phyloP scores from a whole-genome alignment of 2,329 filamentous ascomycete species.

The Fusarium subglutinans region DNA sequence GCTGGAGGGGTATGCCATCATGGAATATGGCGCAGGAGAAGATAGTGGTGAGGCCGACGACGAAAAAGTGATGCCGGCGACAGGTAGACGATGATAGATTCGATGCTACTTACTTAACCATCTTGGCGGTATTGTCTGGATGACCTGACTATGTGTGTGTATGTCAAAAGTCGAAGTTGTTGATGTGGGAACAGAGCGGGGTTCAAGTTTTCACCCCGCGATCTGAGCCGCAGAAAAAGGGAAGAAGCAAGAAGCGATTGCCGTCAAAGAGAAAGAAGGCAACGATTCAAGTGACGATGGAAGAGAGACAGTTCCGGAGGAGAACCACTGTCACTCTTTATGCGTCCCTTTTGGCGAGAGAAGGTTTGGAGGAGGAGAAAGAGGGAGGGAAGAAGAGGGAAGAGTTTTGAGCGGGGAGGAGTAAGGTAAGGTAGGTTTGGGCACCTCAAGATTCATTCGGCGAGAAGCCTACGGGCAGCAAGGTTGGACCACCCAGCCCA shows the following conservation, averaged over 20 bases:
- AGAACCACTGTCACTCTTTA: constrained; percentile 53
- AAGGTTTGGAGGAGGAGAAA: constrained; percentile 32
- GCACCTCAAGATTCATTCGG: constrained; percentile 38
- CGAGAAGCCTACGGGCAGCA: constrained; percentile 13
- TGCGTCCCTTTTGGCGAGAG: constrained; percentile 49
- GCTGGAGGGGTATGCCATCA: not conserved
- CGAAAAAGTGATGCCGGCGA: not conserved
- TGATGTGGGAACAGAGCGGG: constrained; percentile 55
- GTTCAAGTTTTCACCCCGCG: constrained; percentile 56
- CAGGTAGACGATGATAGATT: not conserved
- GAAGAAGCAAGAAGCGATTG: constrained; percentile 43
- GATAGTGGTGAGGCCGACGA: constrained; percentile 6
- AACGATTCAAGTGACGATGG: constrained; percentile 47
- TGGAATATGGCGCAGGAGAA: not conserved
- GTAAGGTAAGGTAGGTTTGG: constrained; percentile 29
- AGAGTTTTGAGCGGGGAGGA: constrained; percentile 43
- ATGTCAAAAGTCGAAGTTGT: constrained; percentile 47
- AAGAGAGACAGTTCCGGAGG: constrained; percentile 51
- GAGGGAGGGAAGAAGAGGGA: constrained; percentile 28
- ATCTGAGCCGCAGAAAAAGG: constrained; percentile 43
- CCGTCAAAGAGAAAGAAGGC: constrained; percentile 33
- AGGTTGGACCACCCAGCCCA: constrained; percentile 28
- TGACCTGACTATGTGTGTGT: constrained; percentile 52
- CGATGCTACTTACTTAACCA: constrained; percentile 91
- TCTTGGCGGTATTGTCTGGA: constrained; percentile 83